Percentiles rank a stretch among this genome's conserved stretches.
phyloP scores from a whole-genome alignment of 2,329 filamentous ascomycete genomes.

The Ophiosphaerella herpotricha region DNA sequence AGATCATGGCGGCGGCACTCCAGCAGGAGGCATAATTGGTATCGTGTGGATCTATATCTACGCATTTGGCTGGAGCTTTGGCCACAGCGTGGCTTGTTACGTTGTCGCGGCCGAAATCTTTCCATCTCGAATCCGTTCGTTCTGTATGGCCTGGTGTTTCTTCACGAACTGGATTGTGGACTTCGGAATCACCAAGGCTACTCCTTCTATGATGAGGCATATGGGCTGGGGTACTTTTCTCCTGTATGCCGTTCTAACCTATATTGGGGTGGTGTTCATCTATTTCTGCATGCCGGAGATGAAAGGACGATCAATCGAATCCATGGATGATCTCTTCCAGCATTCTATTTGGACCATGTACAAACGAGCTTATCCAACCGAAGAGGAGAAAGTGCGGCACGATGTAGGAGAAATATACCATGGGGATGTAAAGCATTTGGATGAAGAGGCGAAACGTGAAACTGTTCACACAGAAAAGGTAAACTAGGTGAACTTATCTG shows the following conservation, averaged over 20 bases:
- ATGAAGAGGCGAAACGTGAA: constrained; percentile 7
- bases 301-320: constrained; percentile 39
- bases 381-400: constrained; percentile 41
- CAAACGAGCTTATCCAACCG: constrained; percentile 47
- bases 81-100: constrained; percentile 35
- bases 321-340: constrained; percentile 43
- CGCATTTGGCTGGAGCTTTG: constrained; percentile 40
- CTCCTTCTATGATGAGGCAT: constrained; percentile 43
- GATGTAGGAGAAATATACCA: constrained; percentile 31
- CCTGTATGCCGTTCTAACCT: constrained; percentile 44
- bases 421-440: not conserved
- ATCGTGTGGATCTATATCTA: constrained; percentile 45
- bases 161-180: constrained; percentile 40
- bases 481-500: not conserved
- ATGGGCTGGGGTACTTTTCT: constrained; percentile 47
- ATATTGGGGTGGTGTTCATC: constrained; percentile 41
- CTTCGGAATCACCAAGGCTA: constrained; percentile 38
- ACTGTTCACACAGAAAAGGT: constrained; percentile 8
- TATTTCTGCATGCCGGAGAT: constrained; percentile 41
- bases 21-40: constrained; percentile 48
- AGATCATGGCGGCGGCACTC: constrained; percentile 37
- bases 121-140: constrained; percentile 35
- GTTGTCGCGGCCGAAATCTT: constrained; percentile 36
- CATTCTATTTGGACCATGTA: constrained; percentile 50
- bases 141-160: constrained; percentile 36